A percentile compares a stretch with the other conserved stretches of the same genome.
Conservation (phyloP, 164 flowering plant species). For the Aristolochia contorta region DNA sequence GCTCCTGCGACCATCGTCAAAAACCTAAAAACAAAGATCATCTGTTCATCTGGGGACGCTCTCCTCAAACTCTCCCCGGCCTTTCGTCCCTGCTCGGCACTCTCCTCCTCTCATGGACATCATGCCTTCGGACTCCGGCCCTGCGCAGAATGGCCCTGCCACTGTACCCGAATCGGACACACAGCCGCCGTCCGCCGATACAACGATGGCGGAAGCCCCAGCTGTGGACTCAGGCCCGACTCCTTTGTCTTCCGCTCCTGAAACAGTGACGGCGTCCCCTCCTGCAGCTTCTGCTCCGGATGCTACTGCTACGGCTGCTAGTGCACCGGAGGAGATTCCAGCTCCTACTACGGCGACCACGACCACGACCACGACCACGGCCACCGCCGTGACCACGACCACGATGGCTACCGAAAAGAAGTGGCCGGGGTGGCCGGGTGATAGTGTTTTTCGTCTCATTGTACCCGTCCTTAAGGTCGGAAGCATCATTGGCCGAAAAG, state of each 20-base stretch:
- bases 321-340: background rate
- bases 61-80: too few relatives aligned
- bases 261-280: too few relatives aligned
- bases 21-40: too few relatives aligned
- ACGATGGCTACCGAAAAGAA: slow-evolving; percentile 12
- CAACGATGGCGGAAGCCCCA: background rate
- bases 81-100: too few relatives aligned
- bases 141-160: too few relatives aligned
- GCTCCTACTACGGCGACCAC: background rate
- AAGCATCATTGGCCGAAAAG: slow-evolving; percentile 85
- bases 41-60: too few relatives aligned
- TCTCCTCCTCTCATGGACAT: too few relatives aligned
- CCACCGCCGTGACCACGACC: background rate
- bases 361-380: background rate
- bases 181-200: background rate
- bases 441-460: slow-evolving; percentile 62
- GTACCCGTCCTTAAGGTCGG: slow-evolving; percentile 87
- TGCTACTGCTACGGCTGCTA: background rate
- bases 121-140: too few relatives aligned
- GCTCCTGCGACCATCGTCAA: too few relatives aligned
- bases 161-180: too few relatives aligned
- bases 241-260: background rate
- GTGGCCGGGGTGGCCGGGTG: slow-evolving; percentile 99
- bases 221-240: background rate
- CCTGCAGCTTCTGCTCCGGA: background rate